Evolutionary conservation across 2,329 filamentous ascomycete genomes (phyloP), one percentile per base, ranked within the genome.

Genomic region (Ceratocystis ficicola): DNA sequence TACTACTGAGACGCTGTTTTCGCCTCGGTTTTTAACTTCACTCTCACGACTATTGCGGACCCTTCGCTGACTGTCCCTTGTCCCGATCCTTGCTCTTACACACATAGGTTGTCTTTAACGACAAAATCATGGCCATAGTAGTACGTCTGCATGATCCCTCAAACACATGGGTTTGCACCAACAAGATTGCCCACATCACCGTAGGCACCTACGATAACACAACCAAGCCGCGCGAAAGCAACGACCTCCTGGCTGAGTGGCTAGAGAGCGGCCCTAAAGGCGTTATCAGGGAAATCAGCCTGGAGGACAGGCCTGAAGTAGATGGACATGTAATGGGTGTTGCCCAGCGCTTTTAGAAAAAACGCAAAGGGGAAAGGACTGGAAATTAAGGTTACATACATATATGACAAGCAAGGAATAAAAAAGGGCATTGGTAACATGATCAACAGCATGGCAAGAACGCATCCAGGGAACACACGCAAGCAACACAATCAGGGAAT

Each of bases 221-320:
- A 6, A 84, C 97, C 71, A 97, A 96, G 77, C 93, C 94, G 0
- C 92, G 89, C 75, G 93, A 99, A 78, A 95, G 92, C 77, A 99
- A 99, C 73, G 86, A 90, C 67, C 71, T 99, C 72, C 75, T 99
- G 67, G 80, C 80, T 69, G 79, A 79, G 68, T 97, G 93, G 93
- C 73, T 94, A 68, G 80, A 86, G 69, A 70, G 75, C 36, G 83
- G 81, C 0, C 74, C 75, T 28, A 76, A 77, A 1, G 75, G 71
- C 1, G 74, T 74, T 12, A 80, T 84, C 36, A 69, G 72, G 3
- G 82, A 84, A 66, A 69, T 82, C 20, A 73, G 79, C 8, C 76
- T 85, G 55, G 77, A 80, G 62, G 77, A 77, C 2, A 79, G 78
- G 71, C 78, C 79, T 1, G 72, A 75, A 3, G 50, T 84, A 2